Evolutionary conservation across 1,284 basidiomycete species (phyloP), one percentile per base, ranked within the genome.

Genomic region (Puccinia triticina): DNA sequence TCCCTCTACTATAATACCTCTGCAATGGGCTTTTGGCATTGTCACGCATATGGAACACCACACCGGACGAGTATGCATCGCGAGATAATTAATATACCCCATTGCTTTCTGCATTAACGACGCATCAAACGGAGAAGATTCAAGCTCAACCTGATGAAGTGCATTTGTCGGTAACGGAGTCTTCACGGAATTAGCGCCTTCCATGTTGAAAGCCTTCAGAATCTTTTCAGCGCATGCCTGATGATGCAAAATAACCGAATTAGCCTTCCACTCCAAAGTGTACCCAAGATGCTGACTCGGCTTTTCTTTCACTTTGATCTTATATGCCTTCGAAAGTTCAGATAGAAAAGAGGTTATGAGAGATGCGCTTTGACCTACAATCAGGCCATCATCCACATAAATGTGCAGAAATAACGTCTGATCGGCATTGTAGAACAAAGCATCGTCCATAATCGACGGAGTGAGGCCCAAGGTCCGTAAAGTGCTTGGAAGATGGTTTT

Each of bases 41-140:
- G n/a, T n/a, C n/a, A n/a, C n/a, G n/a, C n/a, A n/a, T n/a, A n/a
- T n/a, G n/a, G n/a, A n/a, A n/a, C n/a, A n/a, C n/a, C n/a, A n/a
- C n/a, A n/a, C n/a, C n/a, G n/a, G n/a, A n/a, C n/a, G n/a, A n/a
- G n/a, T n/a, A n/a, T n/a, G n/a, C n/a, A n/a, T n/a, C n/a, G n/a
- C n/a, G n/a, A n/a, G n/a, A n/a, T n/a, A n/a, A n/a, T n/a, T n/a
- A 77, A 77, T 29, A 61, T 67, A 67, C 53, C 76, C 76, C 0
- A 67, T 48, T 2, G 76, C 37, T 26, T 77, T 77, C 21, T 72
- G 69, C 43, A 50, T 50, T 5, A 53, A 10, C 7, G 50, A 29
- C 12, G 32, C 21, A 72, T 72, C 14, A 21, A 72, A 29, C 1
- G 46, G 26, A 32, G 46, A 46, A 10, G 26, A 48, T 5, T 72